These are phyloP conservation scores for Cinnamomum micranthum DNA, from an alignment of 164 flowering plant genomes.

Conservation along the genomic window DNA sequence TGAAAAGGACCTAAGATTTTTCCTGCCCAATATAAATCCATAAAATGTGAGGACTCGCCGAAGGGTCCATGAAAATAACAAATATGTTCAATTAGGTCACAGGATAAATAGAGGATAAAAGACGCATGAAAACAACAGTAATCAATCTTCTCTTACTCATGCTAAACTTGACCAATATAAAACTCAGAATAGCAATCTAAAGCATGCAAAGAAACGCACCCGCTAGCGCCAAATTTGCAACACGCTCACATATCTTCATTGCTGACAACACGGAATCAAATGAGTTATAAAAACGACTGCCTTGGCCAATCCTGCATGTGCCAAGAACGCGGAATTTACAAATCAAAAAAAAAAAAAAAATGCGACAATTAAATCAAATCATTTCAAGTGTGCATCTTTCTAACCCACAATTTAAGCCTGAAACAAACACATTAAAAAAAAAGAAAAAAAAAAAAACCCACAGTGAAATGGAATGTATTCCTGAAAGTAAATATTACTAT, in stretches of 20 bases:
- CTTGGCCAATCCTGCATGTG: not conserved
- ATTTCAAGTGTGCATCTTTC: not conserved
- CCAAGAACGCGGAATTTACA: not conserved
- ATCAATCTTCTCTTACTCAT: not conserved
- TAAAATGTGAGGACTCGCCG: too few relatives aligned
- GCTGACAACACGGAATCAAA: conserved; percentile 7
- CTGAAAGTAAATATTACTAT: too few relatives aligned
- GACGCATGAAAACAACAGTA: not conserved
- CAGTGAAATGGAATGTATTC: not conserved
- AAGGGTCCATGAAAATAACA: not conserved
- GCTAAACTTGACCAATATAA: not conserved
- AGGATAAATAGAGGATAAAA: not conserved
- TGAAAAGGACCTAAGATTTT: not conserved
- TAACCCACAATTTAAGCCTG: not conserved
- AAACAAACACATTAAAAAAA: not conserved
- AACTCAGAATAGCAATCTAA: not conserved
- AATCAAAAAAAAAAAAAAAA: not conserved
- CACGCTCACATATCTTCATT: conserved; percentile 63
- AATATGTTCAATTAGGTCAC: not conserved
- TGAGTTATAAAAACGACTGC: not conserved
- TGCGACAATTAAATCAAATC: not conserved
- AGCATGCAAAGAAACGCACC: conserved; percentile 28
- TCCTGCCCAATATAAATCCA: too few relatives aligned
- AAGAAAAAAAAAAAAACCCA: not conserved
- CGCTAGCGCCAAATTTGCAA: conserved; percentile 73